Percentiles rank a stretch among this genome's conserved stretches.
Conservation (phyloP, 2,329 filamentous ascomycete species). For the Dryadomyces quercus-mongolicae region DNA sequence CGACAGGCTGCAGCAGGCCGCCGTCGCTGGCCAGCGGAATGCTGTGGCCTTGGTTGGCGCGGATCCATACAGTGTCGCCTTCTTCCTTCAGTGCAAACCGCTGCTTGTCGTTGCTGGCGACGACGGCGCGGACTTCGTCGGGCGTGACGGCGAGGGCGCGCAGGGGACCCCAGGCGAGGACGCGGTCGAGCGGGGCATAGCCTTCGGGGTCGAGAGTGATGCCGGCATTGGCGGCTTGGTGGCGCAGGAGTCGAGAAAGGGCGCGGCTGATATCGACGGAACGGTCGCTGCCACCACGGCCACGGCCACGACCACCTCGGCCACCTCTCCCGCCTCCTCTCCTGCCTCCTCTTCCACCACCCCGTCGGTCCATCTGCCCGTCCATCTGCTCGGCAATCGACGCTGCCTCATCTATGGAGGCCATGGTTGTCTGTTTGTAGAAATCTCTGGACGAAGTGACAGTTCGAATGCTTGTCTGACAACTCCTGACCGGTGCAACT, state of each 20-base stretch:
- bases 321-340: neutral
- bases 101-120: constrained; percentile 75
- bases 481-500: too few species aligned
- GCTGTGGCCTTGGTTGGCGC: constrained; percentile 90
- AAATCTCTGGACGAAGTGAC: too few species aligned
- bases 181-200: constrained; percentile 43
- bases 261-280: constrained; percentile 40
- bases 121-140: constrained; percentile 56
- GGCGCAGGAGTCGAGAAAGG: constrained; percentile 40
- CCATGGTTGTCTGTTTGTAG: too few species aligned
- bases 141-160: constrained; percentile 62
- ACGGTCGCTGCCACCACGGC: constrained; percentile 23
- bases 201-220: constrained; percentile 46
- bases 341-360: neutral
- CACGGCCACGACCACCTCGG: neutral
- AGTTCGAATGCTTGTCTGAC: too few species aligned
- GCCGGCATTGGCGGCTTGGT: constrained; percentile 44
- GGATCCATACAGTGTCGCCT: constrained; percentile 50
- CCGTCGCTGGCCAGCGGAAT: constrained; percentile 61
- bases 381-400: neutral
- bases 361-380: neutral
- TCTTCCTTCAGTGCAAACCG: constrained; percentile 57
- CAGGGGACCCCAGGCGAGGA: constrained; percentile 46
- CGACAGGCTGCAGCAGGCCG: constrained; percentile 50
- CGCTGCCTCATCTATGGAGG: too few species aligned